Percentiles rank a stretch among this genome's conserved stretches.
Conservation (phyloP, 2,329 filamentous ascomycete species). For the Fusarium sp. region DNA sequence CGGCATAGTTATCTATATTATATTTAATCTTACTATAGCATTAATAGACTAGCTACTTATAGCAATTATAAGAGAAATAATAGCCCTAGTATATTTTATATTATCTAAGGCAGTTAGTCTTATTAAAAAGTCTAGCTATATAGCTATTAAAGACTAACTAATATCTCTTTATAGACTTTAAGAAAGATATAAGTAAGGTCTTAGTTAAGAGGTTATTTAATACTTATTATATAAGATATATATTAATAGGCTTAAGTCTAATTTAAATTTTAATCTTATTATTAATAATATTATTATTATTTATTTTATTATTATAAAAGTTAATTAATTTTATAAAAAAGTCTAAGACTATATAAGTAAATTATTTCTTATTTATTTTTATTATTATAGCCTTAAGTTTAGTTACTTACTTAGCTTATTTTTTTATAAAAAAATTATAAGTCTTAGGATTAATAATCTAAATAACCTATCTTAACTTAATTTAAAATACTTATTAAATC, state of each 20-base stretch:
- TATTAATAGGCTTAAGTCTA: constrained; percentile 2
- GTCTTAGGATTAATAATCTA: neutral
- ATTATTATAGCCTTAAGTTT: constrained; percentile 15
- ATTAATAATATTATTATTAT: constrained; percentile 2
- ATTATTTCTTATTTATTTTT: constrained; percentile 22
- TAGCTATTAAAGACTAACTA: constrained; percentile 3
- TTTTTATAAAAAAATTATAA: constrained; percentile 14
- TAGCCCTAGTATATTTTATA: neutral
- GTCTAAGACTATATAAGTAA: constrained; percentile 9
- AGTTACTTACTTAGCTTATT: constrained; percentile 18
- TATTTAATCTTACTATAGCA: neutral
- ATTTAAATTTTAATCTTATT: constrained; percentile 8
- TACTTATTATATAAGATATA: neutral
- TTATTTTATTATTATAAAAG: constrained; percentile 1
- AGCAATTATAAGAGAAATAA: neutral
- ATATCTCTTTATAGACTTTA: constrained; percentile 22
- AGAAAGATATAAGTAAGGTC: constrained; percentile 26
- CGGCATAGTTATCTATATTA: neutral
- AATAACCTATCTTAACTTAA: constrained; percentile 21
- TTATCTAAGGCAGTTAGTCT: neutral
- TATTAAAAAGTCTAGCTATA: neutral
- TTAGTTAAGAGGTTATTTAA: constrained; percentile 18
- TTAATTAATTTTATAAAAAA: constrained; percentile 6
- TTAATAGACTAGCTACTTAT: neutral
- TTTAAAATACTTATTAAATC: constrained; percentile 16